Percentiles rank a stretch among this genome's conserved stretches.
Evolutionary conservation across 1,139 yeast genomes (phyloP).

Genomic region (Sugiyamaella novakii): DNA sequence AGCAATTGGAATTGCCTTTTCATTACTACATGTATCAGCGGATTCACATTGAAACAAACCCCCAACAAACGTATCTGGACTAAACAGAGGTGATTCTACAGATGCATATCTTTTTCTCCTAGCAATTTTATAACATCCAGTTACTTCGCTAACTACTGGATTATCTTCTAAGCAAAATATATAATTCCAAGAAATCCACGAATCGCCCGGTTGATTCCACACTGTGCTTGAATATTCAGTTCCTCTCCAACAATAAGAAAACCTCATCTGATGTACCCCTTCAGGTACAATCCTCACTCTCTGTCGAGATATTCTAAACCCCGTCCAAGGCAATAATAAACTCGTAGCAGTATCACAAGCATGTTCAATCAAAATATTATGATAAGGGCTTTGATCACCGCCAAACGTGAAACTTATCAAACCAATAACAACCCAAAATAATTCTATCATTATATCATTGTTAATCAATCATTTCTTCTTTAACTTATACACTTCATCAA

Average conservation of each 20-base stretch:
- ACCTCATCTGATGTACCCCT: conserved; percentile 18
- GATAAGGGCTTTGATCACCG: conserved; percentile 24
- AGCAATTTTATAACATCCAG: conserved; percentile 32
- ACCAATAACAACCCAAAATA: not conserved
- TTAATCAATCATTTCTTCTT: no score
- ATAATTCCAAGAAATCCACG: conserved; percentile 29
- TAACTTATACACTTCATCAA: not conserved
- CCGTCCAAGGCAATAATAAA: conserved; percentile 33
- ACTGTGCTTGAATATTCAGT: conserved; percentile 17
- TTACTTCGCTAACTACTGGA: conserved; percentile 18
- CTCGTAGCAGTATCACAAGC: conserved; percentile 32
- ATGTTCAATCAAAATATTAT: conserved; percentile 25
- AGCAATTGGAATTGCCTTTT: conserved; percentile 30
- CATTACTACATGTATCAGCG: conserved; percentile 17
- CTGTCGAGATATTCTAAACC: conserved; percentile 31
- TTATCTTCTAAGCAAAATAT: conserved; percentile 26
- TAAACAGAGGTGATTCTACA: conserved; percentile 18
- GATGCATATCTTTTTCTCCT: conserved; percentile 21
- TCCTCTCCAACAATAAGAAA: conserved; percentile 29
- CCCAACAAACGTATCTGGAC: conserved; percentile 34
- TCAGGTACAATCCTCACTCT: conserved; percentile 5
- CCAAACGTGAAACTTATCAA: not conserved
- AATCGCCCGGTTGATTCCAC: conserved; percentile 1
- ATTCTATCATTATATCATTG: not conserved
- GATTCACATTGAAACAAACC: conserved; percentile 33